Base-by-base conservation (phyloP, 2,329 filamentous ascomycete species). In the Colletotrichum tabaci region DNA sequence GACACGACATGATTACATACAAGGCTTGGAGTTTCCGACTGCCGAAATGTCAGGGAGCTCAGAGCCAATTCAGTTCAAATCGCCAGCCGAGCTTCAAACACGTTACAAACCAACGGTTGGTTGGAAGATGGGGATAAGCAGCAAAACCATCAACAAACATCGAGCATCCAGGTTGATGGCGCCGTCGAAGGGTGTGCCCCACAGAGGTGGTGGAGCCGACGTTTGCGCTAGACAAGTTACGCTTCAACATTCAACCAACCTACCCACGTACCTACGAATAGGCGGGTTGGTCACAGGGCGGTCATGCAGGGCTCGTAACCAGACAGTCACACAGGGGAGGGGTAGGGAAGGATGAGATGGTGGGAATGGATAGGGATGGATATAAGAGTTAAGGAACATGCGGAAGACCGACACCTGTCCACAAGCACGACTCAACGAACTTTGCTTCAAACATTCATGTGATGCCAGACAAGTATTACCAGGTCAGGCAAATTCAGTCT, bases 211-310 rank as follows among this genome's bases (percentile, higher is more conserved):
- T 61, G 67, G 62, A 38, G 67, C 23, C 55, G 62, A 47, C 47
- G 62, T 60, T 70, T 66, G 62, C 62, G 55, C 67, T 66, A 66
- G 40, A 42, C 61, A 63, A 58, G 49, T 49, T 64, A 42, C 42
- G 46, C 61, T 53, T n/a, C 38, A 66, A 38, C 18, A 38, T 38
- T 38, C 52, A 47, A 53, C 66, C 53, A n/a, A 60, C 44, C 5
- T 69, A 38, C 35, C 35, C 9, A 38, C 35, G 35, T 3, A 38
- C 35, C 8, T 35, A 35, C 30, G 30, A 9, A 35, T 35, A 38
- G 35, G 61, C 46, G 52, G 52, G 65, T 44, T 60, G 52, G 61
- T 66, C 66, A 69, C 66, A 66, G 61, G 61, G 61, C 66, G 52
- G 50, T 26, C 38, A 35, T 65, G 61, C 66, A 68, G 53, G 65